These are phyloP conservation scores for Licmophora abbreviata DNA, from an alignment of 108 stramenopile genomes.

Conservation along the genomic window DNA sequence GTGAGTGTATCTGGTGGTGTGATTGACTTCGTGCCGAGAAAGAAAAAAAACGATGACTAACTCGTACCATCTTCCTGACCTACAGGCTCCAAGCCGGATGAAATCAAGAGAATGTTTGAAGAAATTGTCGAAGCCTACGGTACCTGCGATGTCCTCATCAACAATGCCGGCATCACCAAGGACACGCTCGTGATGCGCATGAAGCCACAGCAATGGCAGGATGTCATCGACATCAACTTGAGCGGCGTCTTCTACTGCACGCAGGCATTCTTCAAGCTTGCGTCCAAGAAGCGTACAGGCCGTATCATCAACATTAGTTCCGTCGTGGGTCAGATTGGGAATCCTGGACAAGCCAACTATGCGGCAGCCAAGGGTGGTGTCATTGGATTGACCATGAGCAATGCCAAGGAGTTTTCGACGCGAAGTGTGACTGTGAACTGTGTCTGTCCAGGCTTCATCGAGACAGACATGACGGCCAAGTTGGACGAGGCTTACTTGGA, in stretches of 20 bases:
- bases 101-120: slow-evolving; percentile 75
- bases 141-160: slow-evolving; percentile 85
- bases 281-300: slow-evolving; percentile 86
- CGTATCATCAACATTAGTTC: slow-evolving; percentile 95
- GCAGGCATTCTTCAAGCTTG: slow-evolving; percentile 88
- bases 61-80: neutral
- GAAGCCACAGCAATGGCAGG: slow-evolving; percentile 92
- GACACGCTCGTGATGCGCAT: slow-evolving; percentile 92
- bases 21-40: no score
- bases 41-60: neutral
- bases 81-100: slow-evolving; percentile 61
- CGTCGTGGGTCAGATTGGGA: slow-evolving; percentile 97
- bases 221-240: slow-evolving; percentile 93
- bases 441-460: slow-evolving; percentile 88
- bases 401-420: slow-evolving; percentile 85
- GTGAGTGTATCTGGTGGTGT: slow-evolving; percentile 36
- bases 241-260: slow-evolving; percentile 94
- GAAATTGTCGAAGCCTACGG: slow-evolving; percentile 71
- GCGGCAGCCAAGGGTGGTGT: slow-evolving; percentile 92
- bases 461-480: slow-evolving; percentile 80
- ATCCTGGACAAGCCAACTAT: slow-evolving; percentile 94
- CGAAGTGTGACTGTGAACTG: slow-evolving; percentile 78
- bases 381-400: slow-evolving; percentile 79
- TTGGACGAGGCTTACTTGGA: slow-evolving; percentile 48
- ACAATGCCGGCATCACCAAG: slow-evolving; percentile 95